These are phyloP conservation scores for Paramecium sonneborni DNA, from an alignment of 73 alveolate genomes.

Conservation along the genomic window DNA sequence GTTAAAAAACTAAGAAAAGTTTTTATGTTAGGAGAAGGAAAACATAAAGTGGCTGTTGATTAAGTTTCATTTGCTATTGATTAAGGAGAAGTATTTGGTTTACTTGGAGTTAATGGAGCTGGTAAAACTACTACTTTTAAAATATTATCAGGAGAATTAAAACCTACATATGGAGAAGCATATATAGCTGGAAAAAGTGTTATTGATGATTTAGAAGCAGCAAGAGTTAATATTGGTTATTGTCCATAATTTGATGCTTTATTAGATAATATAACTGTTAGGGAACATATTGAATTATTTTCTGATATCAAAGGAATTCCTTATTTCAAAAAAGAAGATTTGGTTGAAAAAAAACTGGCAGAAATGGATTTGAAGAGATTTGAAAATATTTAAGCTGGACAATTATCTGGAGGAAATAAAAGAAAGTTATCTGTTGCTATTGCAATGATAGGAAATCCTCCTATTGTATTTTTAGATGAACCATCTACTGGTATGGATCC, in stretches of 20 bases:
- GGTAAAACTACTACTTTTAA: constrained; percentile 98
- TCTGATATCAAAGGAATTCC: constrained; percentile 95
- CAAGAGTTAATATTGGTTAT: constrained; percentile 93
- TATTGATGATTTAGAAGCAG: constrained; percentile 76
- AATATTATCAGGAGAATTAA: constrained; percentile 91
- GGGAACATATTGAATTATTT: constrained; percentile 95
- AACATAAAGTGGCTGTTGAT: constrained; percentile 88
- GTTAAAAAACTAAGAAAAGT: constrained; percentile 76
- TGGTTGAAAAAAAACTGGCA: constrained; percentile 81
- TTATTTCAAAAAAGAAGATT: constrained; percentile 69
- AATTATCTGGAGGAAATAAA: constrained; percentile 96
- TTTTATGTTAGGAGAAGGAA: constrained; percentile 57
- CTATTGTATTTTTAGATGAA: constrained; percentile 98
- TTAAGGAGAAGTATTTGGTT: constrained; percentile 97
- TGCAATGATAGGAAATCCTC: constrained; percentile 99
- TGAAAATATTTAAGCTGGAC: constrained; percentile 86
- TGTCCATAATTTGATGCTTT: constrained; percentile 98
- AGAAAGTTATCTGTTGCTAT: constrained; percentile 98
- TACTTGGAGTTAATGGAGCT: constrained; percentile 99
- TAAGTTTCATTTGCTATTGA: constrained; percentile 89
- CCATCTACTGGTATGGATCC: constrained; percentile 99
- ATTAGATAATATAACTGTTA: constrained; percentile 91
- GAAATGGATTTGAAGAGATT: constrained; percentile 89
- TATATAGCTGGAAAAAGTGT: constrained; percentile 89
- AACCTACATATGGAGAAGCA: constrained; percentile 88